phyloP scores from a whole-genome alignment of 768 basidiomycete species.

The Leccinum longicurvipes region DNA sequence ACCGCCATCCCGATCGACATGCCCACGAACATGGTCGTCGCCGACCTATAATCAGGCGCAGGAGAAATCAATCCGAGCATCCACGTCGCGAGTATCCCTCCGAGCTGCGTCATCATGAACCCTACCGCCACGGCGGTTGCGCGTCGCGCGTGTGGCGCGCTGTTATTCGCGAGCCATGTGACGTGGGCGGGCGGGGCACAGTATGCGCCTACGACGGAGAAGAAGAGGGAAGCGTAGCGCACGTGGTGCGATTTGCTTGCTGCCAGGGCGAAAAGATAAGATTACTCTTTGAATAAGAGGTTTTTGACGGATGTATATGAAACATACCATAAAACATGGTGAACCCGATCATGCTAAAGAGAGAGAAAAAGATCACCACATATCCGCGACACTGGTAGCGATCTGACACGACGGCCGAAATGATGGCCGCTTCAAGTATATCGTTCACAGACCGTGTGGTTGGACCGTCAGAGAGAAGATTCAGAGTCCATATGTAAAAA shows the following conservation, averaged over 20 bases:
- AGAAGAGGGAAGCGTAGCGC: background rate
- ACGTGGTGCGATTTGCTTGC: background rate
- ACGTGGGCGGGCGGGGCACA: background rate
- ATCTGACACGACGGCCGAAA: background rate
- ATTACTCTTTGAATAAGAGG: background rate
- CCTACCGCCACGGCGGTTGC: background rate
- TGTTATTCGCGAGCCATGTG: background rate
- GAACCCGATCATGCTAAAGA: background rate
- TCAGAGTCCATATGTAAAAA: too few species aligned
- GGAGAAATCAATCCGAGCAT: background rate
- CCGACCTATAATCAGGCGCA: background rate
- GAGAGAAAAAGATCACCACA: background rate
- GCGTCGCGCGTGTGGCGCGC: background rate
- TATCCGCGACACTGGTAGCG: background rate
- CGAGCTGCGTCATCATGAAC: background rate
- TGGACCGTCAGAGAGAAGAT: too few species aligned
- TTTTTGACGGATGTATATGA: too few species aligned
- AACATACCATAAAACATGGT: background rate
- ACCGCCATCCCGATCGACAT: background rate
- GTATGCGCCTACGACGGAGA: background rate
- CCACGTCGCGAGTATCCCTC: background rate
- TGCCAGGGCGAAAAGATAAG: background rate
- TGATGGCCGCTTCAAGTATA: too few species aligned
- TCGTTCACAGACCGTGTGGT: too few species aligned
- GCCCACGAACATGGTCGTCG: background rate